Percentiles rank a stretch among this genome's conserved stretches.
Conservation (phyloP, 2,329 filamentous ascomycete species). For the Fragosphaeria purpurea region DNA sequence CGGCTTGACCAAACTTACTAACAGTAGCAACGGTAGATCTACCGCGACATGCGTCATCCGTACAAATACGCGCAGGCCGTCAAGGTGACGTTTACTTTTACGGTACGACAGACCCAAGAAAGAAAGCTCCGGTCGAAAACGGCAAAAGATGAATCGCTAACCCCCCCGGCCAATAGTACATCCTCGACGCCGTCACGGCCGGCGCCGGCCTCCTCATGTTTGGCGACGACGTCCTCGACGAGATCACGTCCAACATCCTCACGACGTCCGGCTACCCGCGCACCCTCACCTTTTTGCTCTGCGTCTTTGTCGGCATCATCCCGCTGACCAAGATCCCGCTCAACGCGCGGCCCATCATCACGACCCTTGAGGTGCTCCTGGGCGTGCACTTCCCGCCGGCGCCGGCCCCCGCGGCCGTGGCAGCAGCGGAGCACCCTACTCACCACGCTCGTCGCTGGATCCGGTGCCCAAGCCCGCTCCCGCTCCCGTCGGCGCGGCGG, state of each 20-base stretch:
- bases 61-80: conserved; percentile 56
- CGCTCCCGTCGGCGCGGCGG: conserved; percentile 33
- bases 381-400: conserved; percentile 54
- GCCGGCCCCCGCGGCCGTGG: conserved; percentile 36
- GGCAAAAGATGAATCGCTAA: neutral
- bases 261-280: conserved; percentile 63
- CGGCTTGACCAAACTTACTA: no score
- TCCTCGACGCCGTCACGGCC: conserved; percentile 73
- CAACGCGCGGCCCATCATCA: conserved; percentile 78
- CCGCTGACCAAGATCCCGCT: conserved; percentile 92
- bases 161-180: conserved; percentile 39
- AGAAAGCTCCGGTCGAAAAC: no score
- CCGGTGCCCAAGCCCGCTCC: no score
- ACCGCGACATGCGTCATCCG: conserved; percentile 60
- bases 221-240: conserved; percentile 75
- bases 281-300: conserved; percentile 65
- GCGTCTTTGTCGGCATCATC: conserved; percentile 81
- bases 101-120: conserved; percentile 18
- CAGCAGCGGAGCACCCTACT: conserved; percentile 37
- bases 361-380: conserved; percentile 70
- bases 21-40: conserved; percentile 33
- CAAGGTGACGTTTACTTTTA: conserved; percentile 19
- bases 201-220: conserved; percentile 89
- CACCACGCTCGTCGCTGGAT: no score
- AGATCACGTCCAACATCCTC: conserved; percentile 86